These are phyloP conservation scores for Spathaspora arborariae DNA, from an alignment of 805 yeast species.

Conservation along the genomic window DNA sequence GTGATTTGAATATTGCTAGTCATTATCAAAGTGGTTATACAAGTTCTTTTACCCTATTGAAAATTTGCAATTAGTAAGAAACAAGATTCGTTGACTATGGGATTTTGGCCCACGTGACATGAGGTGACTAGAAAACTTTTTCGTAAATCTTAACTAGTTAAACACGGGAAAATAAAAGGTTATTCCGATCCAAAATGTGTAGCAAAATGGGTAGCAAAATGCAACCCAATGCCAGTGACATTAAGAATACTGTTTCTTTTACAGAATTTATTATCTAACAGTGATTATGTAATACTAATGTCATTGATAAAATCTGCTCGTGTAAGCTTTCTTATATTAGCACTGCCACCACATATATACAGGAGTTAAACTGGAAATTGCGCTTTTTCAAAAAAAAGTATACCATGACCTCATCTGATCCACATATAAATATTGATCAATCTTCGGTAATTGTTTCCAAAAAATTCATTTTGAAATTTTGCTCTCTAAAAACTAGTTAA, in stretches of 20 bases:
- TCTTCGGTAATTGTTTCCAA: background rate
- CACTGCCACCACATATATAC: too few relatives aligned
- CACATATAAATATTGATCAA: background rate
- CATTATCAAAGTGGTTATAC: background rate
- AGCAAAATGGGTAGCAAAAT: too few relatives aligned
- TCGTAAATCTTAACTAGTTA: background rate
- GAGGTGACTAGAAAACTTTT: background rate
- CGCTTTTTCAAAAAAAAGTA: background rate
- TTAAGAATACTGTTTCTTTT: too few relatives aligned
- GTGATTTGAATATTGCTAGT: constrained; percentile 22
- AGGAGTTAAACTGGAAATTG: too few relatives aligned
- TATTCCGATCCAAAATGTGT: too few relatives aligned
- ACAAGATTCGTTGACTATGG: too few relatives aligned
- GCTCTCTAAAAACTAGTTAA: background rate
- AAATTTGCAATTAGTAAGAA: background rate
- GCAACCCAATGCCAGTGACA: too few relatives aligned
- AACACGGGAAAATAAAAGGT: too few relatives aligned
- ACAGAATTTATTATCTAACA: too few relatives aligned
- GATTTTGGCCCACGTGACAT: background rate
- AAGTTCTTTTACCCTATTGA: background rate
- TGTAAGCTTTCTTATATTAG: too few relatives aligned
- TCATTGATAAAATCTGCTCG: too few relatives aligned
- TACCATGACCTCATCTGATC: background rate
- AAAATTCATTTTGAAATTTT: background rate
- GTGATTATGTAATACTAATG: too few relatives aligned